A percentile compares a stretch with the other conserved stretches of the same genome.
phyloP scores from a whole-genome alignment of 176 grass and related monocot genomes.

The Ensete glaucum region DNA sequence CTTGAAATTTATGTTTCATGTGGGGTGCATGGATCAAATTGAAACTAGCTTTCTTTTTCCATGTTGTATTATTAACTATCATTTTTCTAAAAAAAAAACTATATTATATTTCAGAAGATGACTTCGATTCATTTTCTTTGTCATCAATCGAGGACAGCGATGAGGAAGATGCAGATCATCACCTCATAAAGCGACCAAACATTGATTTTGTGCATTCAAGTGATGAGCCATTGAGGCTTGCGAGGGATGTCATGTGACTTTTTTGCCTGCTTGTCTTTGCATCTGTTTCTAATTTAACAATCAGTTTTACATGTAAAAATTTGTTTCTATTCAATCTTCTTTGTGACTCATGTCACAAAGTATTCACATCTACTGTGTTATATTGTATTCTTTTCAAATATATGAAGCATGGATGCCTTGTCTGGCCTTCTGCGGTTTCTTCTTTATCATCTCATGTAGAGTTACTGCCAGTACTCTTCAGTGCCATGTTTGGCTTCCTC shows the following conservation, averaged over 20 bases:
- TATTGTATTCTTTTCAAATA: no score
- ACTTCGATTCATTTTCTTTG: constrained; percentile 47
- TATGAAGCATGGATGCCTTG: no score
- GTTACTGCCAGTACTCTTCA: no score
- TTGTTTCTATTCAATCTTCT: no score
- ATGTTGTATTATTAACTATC: not conserved
- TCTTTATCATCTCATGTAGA: no score
- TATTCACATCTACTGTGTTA: no score
- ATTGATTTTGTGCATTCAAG: constrained; percentile 31
- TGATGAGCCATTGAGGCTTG: constrained; percentile 35
- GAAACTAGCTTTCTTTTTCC: no score
- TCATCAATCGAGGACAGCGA: constrained; percentile 46
- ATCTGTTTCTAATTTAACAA: not conserved
- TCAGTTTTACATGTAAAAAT: not conserved
- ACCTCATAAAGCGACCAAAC: constrained; percentile 28
- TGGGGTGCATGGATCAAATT: no score
- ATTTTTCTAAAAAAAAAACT: not conserved
- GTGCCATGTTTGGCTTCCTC: no score
- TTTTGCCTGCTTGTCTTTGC: not conserved
- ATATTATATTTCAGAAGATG: constrained; percentile 48
- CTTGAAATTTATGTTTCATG: no score
- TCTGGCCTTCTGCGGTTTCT: no score
- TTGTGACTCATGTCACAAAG: no score
- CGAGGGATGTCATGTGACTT: constrained; percentile 44
- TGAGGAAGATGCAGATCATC: constrained; percentile 47